A percentile compares a stretch with the other conserved stretches of the same genome.
These are phyloP conservation scores for Euphrasia arctica DNA, from an alignment of 305 asterid species.

Conservation along the genomic window DNA sequence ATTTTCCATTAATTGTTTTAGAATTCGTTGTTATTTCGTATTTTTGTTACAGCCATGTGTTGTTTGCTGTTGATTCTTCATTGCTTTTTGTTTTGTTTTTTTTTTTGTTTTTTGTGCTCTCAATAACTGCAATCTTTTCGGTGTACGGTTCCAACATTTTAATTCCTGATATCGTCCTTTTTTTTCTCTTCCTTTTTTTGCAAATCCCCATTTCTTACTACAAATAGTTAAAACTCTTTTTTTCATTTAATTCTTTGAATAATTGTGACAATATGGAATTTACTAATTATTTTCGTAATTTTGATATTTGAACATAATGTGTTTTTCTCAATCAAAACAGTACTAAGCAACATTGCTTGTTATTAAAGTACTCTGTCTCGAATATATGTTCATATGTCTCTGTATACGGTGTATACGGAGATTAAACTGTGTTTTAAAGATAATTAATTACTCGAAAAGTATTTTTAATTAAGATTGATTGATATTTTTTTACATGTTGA, in stretches of 20 bases:
- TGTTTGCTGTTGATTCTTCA: not conserved
- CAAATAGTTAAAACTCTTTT: slow-evolving; percentile 16
- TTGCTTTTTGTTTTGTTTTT: slow-evolving; percentile 9
- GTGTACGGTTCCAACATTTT: slow-evolving; percentile 35
- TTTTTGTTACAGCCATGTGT: not conserved
- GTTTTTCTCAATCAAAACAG: not conserved
- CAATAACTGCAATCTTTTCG: slow-evolving; percentile 31
- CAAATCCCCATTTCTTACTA: slow-evolving; percentile 20
- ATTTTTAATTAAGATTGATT: not conserved
- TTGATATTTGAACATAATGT: slow-evolving; percentile 35
- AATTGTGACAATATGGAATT: not conserved
- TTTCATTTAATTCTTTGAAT: slow-evolving; percentile 16
- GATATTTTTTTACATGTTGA: not conserved
- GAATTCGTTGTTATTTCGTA: too few relatives aligned
- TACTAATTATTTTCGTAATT: slow-evolving; percentile 25
- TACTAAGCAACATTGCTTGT: too few relatives aligned
- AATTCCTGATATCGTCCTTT: slow-evolving; percentile 39
- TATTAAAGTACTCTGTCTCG: too few relatives aligned
- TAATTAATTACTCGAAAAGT: too few relatives aligned
- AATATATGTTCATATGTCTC: too few relatives aligned
- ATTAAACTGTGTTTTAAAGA: too few relatives aligned
- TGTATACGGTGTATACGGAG: too few relatives aligned
- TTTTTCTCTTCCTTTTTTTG: slow-evolving; percentile 18
- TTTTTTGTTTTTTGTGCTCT: slow-evolving; percentile 15
- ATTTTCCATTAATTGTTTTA: not conserved